Evolutionary conservation across 1,139 yeast species (phyloP), one percentile per base, ranked within the genome.

Genomic region (Blastobotrys proliferans): DNA sequence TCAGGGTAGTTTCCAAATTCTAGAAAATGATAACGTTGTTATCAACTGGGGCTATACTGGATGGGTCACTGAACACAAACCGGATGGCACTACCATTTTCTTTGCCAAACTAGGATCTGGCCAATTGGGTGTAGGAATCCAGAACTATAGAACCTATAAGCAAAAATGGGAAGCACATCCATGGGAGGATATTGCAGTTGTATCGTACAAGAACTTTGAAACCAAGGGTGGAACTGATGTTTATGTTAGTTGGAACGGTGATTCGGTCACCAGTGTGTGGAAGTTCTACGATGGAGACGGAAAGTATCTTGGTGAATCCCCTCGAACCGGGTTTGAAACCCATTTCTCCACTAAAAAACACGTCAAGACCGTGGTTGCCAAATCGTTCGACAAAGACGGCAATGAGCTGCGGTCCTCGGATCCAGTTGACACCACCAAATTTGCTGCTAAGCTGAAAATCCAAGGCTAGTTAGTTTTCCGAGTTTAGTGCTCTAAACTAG

Each of bases 31-130:
- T 6, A 59, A 68, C 40, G 70, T 63, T n/a, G 43, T 68, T 24
- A 68, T 67, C n/a, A 64, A 63, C 42, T 68, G 72, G 71, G 73
- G 72, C 2, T 64, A 70, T 4, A 62, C 56, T 21, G 71, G 70
- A 16, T 68, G 69, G 6, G 56, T 68, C 4, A 66, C 72, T 11
- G 72, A 68, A 44, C 66, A 54, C 43, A 55, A 58, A 44, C 37
- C 45, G 6, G 49, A 62, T 1, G 69, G 62, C 4, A 53, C 60
- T 13, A 51, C 63, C 4, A 54, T 67, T 11, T 67, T 67, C 56
- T 65, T 64, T 45, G 69, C 73, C 11, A 18, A 13, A 10, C n/a
- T 35, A 8, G 27, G 27, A 9, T 11, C 26, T 20, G 31, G 21
- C 4, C 16, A 20, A 10, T 33, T 16, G 10, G 32, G 32, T 4